Percentiles rank a stretch among this genome's conserved stretches.
Evolutionary conservation across 306 rosid species (phyloP).

Genomic region (Heteromeles arbutifolia): DNA sequence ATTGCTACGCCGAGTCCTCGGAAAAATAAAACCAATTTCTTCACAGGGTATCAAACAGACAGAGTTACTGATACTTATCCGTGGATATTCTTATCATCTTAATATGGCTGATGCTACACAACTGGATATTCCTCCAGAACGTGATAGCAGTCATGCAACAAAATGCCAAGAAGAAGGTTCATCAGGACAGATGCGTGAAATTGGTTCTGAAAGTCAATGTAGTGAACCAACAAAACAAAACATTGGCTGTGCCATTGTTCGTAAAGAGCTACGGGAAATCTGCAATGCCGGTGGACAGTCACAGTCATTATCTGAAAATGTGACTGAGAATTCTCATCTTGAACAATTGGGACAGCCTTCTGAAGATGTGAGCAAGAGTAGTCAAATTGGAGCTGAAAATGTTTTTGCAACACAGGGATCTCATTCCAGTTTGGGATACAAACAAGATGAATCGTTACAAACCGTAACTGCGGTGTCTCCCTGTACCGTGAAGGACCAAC

Average conservation of each 20-base stretch:
- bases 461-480: slow-evolving; percentile 7
- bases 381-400: slow-evolving; percentile 18
- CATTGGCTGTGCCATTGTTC: slow-evolving; percentile 28
- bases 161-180: slow-evolving; percentile 16
- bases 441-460: slow-evolving; percentile 1
- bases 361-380: slow-evolving; percentile 14
- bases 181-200: slow-evolving; percentile 21
- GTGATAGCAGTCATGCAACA: slow-evolving; percentile 29
- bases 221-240: slow-evolving; percentile 30
- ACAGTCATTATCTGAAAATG: slow-evolving; percentile 23
- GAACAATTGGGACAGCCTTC: slow-evolving; percentile 22
- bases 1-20: neutral
- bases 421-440: neutral
- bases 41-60: neutral
- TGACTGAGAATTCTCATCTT: slow-evolving; percentile 27
- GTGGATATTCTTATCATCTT: slow-evolving; percentile 17
- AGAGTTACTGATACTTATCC: slow-evolving; percentile 10
- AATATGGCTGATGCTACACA: slow-evolving; percentile 32
- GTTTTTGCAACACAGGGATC: neutral
- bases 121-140: slow-evolving; percentile 14
- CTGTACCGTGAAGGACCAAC: slow-evolving; percentile 9
- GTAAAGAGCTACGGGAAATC: slow-evolving; percentile 28
- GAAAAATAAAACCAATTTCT: neutral
- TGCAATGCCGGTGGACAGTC: slow-evolving; percentile 21
- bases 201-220: slow-evolving; percentile 27